These are phyloP conservation scores for Verticillium isaacii DNA, from an alignment of 2,329 filamentous ascomycete species.

Conservation along the genomic window DNA sequence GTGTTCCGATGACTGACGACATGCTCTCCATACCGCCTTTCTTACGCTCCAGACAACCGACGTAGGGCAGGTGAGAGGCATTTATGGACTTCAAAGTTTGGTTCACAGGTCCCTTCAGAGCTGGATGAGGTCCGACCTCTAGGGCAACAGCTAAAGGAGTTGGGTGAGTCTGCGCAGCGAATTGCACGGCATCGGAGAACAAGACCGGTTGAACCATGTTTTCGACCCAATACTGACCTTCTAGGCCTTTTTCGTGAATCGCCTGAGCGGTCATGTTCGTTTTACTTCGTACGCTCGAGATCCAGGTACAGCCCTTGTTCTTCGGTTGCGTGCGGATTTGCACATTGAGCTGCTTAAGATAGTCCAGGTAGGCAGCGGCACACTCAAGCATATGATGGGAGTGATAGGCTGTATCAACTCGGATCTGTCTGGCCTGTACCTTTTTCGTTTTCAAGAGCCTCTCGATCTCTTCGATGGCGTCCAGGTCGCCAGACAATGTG, in stretches of 20 bases:
- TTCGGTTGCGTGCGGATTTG: background rate
- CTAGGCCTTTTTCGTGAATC: background rate
- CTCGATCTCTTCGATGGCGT: conserved; percentile 18
- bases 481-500: conserved; percentile 20
- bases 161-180: conserved; percentile 10
- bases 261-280: background rate
- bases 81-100: conserved; percentile 17
- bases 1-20: conserved; percentile 1
- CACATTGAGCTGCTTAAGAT: background rate
- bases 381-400: conserved; percentile 15
- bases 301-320: background rate
- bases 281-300: background rate
- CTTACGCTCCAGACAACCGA: conserved; percentile 12
- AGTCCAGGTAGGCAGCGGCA: background rate
- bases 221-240: conserved; percentile 6
- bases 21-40: conserved; percentile 9
- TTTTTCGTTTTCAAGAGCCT: conserved; percentile 11
- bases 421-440: conserved; percentile 16
- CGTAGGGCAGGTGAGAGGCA: background rate
- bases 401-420: conserved; percentile 26
- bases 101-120: conserved; percentile 32
- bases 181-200: conserved; percentile 6
- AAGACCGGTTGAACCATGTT: conserved; percentile 10
- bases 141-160: conserved; percentile 9
- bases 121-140: conserved; percentile 31